Evolutionary conservation across 1,284 basidiomycete genomes (phyloP), one percentile per base, ranked within the genome.

Genomic region (Sporisorium sorghi): DNA sequence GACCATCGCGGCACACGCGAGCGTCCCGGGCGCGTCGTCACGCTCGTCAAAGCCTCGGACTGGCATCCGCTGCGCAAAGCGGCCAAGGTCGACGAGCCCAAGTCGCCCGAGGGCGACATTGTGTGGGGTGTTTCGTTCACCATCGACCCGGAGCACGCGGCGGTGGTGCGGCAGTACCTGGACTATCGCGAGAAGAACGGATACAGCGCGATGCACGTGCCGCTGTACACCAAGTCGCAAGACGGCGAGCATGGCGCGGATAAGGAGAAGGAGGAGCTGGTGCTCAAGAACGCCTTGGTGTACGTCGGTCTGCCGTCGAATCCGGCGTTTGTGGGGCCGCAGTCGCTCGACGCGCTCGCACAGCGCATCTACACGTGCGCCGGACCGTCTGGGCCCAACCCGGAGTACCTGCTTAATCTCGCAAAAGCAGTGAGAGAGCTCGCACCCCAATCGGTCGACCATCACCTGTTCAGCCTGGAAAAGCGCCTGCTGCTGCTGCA

Each of bases 111-210:
- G 49, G 81, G 73, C 30, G 81, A 83, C 65, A 88, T 89, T 40
- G 92, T 94, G 5, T 94, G 93, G 93, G 93, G 93, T 12, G 85
- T 94, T 26, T 91, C 91, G 23, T 93, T 92, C 83, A 92, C 91
- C 12, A 93, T 94, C 80, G 91, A 94, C 76, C 90, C 92, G 0
- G 86, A 83, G 30, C 89, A 91, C 75, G 89, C 89, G 51, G 84
- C 87, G 0, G 91, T 93, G 84, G 93, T 93, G 15, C 87, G 91
- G 40, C 90, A 90, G 54, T 93, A 94, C 83, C 86, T 94, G 80
- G 93, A 93, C 91, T 81, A 92, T 80, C 87, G 93, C 64, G 92
- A 93, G 86, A 93, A 93, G 88, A 91, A 90, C 49, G 62, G 82
- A 43, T 76, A 63, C 56, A 67, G 69, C 12, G 57, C 81, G 5